phyloP scores from a whole-genome alignment of 1,284 basidiomycete species.

The Inonotus obliquus region DNA sequence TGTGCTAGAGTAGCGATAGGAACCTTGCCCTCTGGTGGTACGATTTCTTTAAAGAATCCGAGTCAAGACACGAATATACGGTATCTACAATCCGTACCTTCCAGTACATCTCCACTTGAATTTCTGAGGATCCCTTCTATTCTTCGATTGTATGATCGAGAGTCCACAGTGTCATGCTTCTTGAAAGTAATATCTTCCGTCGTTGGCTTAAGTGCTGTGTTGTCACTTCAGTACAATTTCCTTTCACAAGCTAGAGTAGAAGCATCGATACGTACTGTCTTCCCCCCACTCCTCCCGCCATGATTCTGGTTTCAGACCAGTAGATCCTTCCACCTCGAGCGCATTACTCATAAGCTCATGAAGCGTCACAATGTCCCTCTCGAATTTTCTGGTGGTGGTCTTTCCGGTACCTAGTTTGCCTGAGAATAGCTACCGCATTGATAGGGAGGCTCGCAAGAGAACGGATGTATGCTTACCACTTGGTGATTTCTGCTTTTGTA shows the following conservation, averaged over 20 bases:
- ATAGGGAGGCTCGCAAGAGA: background rate
- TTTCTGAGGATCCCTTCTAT: constrained; percentile 42
- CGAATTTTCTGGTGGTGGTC: background rate
- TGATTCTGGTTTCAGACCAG: constrained; percentile 13
- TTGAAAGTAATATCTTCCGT: background rate
- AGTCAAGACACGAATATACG: background rate
- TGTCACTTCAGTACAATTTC: background rate
- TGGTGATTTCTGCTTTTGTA: background rate
- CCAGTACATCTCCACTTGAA: constrained; percentile 21
- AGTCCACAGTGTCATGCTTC: background rate
- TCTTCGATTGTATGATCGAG: constrained; percentile 29
- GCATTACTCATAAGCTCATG: background rate
- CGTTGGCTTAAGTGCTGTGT: background rate
- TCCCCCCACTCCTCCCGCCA: constrained; percentile 30
- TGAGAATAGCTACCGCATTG: background rate
- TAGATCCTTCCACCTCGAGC: too few species aligned
- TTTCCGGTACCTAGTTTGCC: background rate
- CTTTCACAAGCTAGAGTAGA: background rate
- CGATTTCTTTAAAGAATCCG: constrained; percentile 37
- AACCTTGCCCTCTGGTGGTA: constrained; percentile 41
- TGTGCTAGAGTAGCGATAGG: constrained; percentile 72
- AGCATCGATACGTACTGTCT: constrained; percentile 26
- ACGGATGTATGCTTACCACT: background rate
- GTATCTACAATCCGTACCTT: constrained; percentile 24
- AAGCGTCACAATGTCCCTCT: background rate